phyloP scores from a whole-genome alignment of 352 stramenopile species.

The Pilasporangium apinafurcum region DNA sequence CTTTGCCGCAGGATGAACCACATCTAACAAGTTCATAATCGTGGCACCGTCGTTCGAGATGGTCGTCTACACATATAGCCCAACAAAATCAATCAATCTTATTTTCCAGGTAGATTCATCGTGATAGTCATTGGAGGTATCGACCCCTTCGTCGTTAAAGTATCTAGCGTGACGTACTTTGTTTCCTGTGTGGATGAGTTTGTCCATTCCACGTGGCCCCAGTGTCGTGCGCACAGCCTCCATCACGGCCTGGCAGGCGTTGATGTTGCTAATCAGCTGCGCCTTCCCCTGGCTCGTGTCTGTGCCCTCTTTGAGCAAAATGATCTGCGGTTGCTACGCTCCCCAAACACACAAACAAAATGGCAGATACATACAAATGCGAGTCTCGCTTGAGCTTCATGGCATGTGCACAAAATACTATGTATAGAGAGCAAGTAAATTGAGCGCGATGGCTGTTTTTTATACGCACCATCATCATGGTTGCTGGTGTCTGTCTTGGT shows the following conservation, averaged over 20 bases:
- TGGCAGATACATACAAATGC: not conserved
- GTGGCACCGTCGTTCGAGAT: conserved; percentile 99
- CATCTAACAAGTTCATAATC: conserved; percentile 98
- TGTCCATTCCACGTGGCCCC: conserved; percentile 98
- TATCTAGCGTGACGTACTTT: conserved; percentile 19
- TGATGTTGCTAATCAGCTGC: conserved; percentile 92
- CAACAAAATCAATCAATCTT: too few relatives aligned
- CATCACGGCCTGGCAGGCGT: conserved; percentile 92
- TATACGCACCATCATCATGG: conserved; percentile 45
- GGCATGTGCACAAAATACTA: too few relatives aligned
- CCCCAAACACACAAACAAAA: not conserved
- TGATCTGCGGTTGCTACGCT: conserved; percentile 93
- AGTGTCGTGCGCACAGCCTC: conserved; percentile 97
- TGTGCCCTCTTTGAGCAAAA: conserved; percentile 98
- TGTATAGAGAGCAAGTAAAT: too few relatives aligned
- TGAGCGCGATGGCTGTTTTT: too few relatives aligned
- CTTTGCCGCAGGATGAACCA: conserved; percentile 98
- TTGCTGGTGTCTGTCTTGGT: conserved; percentile 7
- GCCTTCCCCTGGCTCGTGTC: conserved; percentile 97
- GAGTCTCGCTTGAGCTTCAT: too few relatives aligned
- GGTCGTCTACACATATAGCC: conserved; percentile 60
- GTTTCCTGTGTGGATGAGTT: conserved; percentile 93
- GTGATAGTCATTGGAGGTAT: too few relatives aligned
- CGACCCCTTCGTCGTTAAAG: too few relatives aligned
- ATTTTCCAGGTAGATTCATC: too few relatives aligned